These are phyloP conservation scores for Sporothrix schenckii DNA, from an alignment of 2,329 filamentous ascomycete species.

Conservation along the genomic window DNA sequence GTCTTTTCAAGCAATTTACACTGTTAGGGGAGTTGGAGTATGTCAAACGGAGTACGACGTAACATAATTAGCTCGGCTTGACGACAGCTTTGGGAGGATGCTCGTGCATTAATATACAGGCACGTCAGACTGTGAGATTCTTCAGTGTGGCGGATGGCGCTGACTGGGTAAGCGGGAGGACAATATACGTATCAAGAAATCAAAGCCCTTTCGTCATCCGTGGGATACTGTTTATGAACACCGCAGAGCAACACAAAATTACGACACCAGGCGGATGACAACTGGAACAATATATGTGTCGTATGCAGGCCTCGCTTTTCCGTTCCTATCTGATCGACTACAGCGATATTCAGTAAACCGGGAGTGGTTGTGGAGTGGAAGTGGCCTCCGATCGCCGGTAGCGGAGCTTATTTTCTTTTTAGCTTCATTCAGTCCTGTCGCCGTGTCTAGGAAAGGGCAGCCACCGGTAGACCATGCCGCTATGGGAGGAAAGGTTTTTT, in stretches of 20 bases:
- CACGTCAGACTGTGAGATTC: not conserved
- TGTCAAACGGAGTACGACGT: too few species aligned
- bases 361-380: not conserved
- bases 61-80: not conserved
- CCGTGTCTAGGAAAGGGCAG: not conserved
- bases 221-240: not conserved
- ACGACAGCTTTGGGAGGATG: not conserved
- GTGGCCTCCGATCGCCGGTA: conserved; percentile 36
- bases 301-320: too few species aligned
- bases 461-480: too few species aligned
- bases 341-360: conserved; percentile 11
- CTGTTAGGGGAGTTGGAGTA: not conserved
- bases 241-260: not conserved
- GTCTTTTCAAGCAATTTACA: too few species aligned
- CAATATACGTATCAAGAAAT: not conserved
- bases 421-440: not conserved
- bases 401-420: conserved; percentile 3
- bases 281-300: not conserved
- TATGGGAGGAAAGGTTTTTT: too few species aligned
- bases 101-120: not conserved
- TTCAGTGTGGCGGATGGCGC: conserved; percentile 1
- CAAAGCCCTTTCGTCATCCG: not conserved
- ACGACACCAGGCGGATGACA: not conserved
- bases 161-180: not conserved
- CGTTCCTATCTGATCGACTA: not conserved